Evolutionary conservation across 225 moss, liverwort and hornwort genomes (phyloP), one percentile per base, ranked within the genome.

Genomic region (Neckera pumila): DNA sequence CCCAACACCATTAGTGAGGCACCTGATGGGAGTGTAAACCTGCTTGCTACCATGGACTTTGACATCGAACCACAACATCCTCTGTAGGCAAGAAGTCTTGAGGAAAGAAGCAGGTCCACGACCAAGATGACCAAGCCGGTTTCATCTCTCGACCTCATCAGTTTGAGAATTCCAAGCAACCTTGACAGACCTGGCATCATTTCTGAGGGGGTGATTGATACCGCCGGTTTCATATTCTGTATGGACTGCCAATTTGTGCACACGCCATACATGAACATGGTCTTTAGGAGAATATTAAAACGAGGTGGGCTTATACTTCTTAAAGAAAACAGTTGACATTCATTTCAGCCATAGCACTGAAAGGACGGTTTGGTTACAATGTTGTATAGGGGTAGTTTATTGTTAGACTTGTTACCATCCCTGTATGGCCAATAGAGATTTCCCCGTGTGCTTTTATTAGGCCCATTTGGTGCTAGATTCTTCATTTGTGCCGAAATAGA

Each of bases 181-280:
- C 92, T 96, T 66, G 93, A 94, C 85, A 90, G 94, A 77, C 85
- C 91, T 80, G 96, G 95, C 89, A 92, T 95, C 60, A 92, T 69
- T 94, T 70, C 91, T 92, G 60, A 94, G 19, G 89, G 92, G 62
- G 91, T 92, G 38, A 93, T 92, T 26, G 93, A 95, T 84, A 92
- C 95, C 49, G 89, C 93, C 21, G 89, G 89, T 51, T 92, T 93
- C 38, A 93, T 95, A 60, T 93, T 91, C 7, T 91, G 94, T 93
- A 91, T 70, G 92, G 92, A 36, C 92, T 93, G 65, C 91, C 93
- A 49, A 94, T 92, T 34, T 90, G 91, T 82, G 95, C 94, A 64
- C 87, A 91, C 17, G 93, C 93, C 54, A 76, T 96, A 79, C 91
- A 84, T 84, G 76, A 90, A 75, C 90, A 85, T 88, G 86, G 82